Evolutionary conservation across 75 land plant genomes (phyloP).

Genomic region (Ceratopteris richardii): DNA sequence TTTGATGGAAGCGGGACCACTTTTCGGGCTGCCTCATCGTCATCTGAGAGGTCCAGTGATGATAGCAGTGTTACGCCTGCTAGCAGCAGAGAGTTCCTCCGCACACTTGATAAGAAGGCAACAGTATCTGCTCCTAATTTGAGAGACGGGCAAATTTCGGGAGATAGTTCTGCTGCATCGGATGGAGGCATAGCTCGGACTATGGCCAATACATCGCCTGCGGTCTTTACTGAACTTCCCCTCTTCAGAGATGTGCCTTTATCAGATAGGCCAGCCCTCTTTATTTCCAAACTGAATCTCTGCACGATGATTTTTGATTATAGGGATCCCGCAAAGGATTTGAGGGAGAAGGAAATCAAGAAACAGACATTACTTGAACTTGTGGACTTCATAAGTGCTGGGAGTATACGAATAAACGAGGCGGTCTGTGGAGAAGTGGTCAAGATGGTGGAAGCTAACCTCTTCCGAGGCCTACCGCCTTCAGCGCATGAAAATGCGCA

Average conservation of each 20-base stretch:
- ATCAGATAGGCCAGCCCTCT: constrained; percentile 45
- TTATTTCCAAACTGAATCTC: constrained; percentile 47
- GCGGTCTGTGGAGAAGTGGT: constrained; percentile 35
- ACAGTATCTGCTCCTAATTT: too few species aligned
- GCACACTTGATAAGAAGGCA: background rate
- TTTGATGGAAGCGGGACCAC: too few species aligned
- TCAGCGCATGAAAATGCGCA: constrained; percentile 1
- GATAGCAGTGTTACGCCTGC: background rate
- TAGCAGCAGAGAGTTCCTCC: background rate
- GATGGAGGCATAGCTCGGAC: too few species aligned
- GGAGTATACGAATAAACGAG: constrained; percentile 43
- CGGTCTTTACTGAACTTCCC: too few species aligned
- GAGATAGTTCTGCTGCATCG: background rate
- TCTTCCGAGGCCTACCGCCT: constrained; percentile 39
- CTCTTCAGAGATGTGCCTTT: constrained; percentile 53
- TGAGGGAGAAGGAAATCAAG: constrained; percentile 67
- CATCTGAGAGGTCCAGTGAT: too few species aligned
- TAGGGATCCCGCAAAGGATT: constrained; percentile 44
- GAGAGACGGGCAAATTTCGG: too few species aligned
- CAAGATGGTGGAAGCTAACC: constrained; percentile 24
- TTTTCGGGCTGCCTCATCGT: too few species aligned
- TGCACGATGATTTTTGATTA: constrained; percentile 58
- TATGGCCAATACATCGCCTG: too few species aligned
- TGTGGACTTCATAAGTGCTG: constrained; percentile 57
- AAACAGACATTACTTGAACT: constrained; percentile 60